phyloP scores from a whole-genome alignment of 139 green algal genomes.

The Micractinium conductrix region DNA sequence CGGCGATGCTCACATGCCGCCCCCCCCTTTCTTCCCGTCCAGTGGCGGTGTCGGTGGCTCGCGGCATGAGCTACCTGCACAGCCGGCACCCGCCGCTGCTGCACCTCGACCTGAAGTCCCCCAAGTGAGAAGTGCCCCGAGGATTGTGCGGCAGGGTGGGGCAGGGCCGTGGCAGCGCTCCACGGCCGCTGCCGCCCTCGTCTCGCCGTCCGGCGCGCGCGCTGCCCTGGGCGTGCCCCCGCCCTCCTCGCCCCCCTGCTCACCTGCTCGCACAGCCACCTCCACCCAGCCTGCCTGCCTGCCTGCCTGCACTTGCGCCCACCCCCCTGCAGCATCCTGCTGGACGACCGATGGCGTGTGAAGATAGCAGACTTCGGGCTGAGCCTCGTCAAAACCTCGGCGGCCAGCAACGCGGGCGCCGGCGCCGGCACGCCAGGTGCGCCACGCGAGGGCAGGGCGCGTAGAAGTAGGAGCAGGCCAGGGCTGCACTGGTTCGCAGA shows the following conservation, averaged over 20 bases:
- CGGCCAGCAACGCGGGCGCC: not conserved
- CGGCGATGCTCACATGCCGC: no score
- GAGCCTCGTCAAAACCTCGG: constrained; percentile 1
- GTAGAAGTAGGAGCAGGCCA: no score
- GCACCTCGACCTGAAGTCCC: constrained; percentile 83
- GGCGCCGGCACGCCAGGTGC: constrained; percentile 19
- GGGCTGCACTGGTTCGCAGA: no score
- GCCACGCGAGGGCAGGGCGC: no score
- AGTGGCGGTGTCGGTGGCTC: constrained; percentile 66
- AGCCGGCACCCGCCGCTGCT: constrained; percentile 73
- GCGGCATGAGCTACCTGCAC: constrained; percentile 85
- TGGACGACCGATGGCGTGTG: constrained; percentile 76
- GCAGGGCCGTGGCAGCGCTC: no score
- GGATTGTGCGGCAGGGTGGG: no score
- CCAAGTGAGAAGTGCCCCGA: constrained; percentile 54
- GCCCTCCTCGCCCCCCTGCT: not conserved
- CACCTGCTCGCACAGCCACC: not conserved
- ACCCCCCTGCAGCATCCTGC: constrained; percentile 42
- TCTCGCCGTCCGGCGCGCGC: no score
- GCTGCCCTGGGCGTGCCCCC: no score
- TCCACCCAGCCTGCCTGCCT: not conserved
- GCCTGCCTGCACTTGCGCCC: not conserved
- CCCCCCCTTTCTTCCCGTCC: not conserved
- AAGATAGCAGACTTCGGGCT: constrained; percentile 69
- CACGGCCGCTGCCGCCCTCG: not conserved